Evolutionary conservation across 169 alveolate species (phyloP).

Genomic region (Cryptosporidium bovis): DNA sequence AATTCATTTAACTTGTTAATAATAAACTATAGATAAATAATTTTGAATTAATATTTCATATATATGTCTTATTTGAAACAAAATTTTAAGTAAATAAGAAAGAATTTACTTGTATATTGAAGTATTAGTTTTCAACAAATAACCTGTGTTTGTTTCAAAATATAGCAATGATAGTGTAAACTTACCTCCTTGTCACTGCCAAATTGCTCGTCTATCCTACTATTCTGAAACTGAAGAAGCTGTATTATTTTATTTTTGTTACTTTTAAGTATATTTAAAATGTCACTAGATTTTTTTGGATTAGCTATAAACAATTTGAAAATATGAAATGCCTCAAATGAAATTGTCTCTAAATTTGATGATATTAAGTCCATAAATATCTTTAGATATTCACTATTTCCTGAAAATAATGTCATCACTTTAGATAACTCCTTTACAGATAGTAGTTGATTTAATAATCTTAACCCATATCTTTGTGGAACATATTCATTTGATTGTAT

Average conservation of each 20-base stretch:
- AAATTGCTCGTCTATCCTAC: constrained; percentile 48
- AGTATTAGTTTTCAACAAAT: too few relatives aligned
- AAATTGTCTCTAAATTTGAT: constrained; percentile 25
- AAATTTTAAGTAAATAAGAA: background rate
- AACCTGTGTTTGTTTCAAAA: too few relatives aligned
- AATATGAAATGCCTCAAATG: constrained; percentile 77
- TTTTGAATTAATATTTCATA: background rate
- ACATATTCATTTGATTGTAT: constrained; percentile 61
- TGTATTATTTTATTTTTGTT: constrained; percentile 39
- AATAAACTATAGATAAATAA: background rate
- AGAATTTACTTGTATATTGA: background rate
- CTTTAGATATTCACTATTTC: constrained; percentile 31
- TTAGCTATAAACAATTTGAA: constrained; percentile 79
- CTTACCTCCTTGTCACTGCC: constrained; percentile 64
- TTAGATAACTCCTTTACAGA: constrained; percentile 53
- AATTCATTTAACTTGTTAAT: too few relatives aligned
- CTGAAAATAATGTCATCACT: constrained; percentile 50
- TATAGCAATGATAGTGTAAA: background rate
- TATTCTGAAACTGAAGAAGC: constrained; percentile 40
- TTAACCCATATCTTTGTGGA: constrained; percentile 65
- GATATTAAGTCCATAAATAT: constrained; percentile 50
- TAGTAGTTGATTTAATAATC: constrained; percentile 40
- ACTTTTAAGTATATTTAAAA: constrained; percentile 37
- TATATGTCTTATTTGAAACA: background rate
- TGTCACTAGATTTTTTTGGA: constrained; percentile 63